These are phyloP conservation scores for Pulveroboletus sp. DNA, from an alignment of 768 basidiomycete genomes.

Conservation along the genomic window DNA sequence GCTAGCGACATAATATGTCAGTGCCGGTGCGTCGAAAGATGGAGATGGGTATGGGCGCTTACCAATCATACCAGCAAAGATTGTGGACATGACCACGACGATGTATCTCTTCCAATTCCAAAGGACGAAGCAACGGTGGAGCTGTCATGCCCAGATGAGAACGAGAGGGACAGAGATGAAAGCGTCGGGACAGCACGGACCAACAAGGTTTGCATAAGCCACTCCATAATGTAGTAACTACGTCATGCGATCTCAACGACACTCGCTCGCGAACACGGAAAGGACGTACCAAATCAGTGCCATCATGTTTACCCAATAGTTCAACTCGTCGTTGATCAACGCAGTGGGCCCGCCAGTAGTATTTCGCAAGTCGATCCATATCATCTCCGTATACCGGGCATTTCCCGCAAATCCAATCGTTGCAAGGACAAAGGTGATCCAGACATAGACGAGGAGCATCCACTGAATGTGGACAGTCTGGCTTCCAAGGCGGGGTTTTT, in stretches of 20 bases:
- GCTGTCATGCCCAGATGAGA: constrained; percentile 1
- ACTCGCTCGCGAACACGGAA: neutral
- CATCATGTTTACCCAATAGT: constrained; percentile 19
- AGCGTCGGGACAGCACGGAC: constrained; percentile 1
- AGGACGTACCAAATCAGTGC: constrained; percentile 15
- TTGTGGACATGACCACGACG: constrained; percentile 13
- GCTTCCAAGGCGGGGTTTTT: neutral
- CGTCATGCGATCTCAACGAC: neutral
- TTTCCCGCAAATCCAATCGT: constrained; percentile 24
- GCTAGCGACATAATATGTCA: neutral
- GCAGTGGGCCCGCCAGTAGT: constrained; percentile 11
- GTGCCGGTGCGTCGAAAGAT: neutral
- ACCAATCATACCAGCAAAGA: constrained; percentile 15
- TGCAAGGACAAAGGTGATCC: constrained; percentile 24
- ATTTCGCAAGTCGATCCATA: constrained; percentile 30
- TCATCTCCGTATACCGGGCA: constrained; percentile 27
- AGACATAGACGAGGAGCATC: constrained; percentile 19
- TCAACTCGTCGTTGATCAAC: constrained; percentile 10
- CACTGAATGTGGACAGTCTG: neutral
- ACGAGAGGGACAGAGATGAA: neutral
- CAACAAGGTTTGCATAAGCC: constrained; percentile 26
- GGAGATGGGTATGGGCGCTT: neutral
- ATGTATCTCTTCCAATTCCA: constrained; percentile 12
- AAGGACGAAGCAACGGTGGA: constrained; percentile 16
- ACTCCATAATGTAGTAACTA: constrained; percentile 28